Evolutionary conservation across 1,284 basidiomycete species (phyloP).

Genomic region (Tylopilus sp.): DNA sequence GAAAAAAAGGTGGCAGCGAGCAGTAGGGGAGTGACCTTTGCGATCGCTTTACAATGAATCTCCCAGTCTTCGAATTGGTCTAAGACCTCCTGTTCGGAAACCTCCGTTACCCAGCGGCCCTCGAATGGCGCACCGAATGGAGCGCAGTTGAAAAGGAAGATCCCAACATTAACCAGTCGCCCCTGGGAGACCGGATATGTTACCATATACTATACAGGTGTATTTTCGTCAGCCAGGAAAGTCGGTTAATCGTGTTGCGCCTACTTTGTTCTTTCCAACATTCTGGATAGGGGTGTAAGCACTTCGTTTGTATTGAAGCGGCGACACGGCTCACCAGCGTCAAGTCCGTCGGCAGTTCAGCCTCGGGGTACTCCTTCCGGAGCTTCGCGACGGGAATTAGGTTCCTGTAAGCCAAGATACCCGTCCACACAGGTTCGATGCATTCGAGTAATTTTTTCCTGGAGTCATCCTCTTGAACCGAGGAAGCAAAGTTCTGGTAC

Average conservation of each 20-base stretch:
- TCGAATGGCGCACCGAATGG: slow-evolving; percentile 36
- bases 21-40: not conserved
- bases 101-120: slow-evolving; percentile 36
- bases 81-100: slow-evolving; percentile 31
- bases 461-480: not conserved
- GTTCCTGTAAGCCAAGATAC: slow-evolving; percentile 18
- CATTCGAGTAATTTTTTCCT: slow-evolving; percentile 11
- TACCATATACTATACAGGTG: slow-evolving; percentile 10
- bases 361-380: slow-evolving; percentile 28
- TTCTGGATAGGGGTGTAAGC: slow-evolving; percentile 32
- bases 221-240: not conserved
- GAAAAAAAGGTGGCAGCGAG: not conserved
- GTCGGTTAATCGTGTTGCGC: slow-evolving; percentile 16
- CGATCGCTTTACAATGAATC: slow-evolving; percentile 36
- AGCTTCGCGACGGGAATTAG: slow-evolving; percentile 16
- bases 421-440: slow-evolving; percentile 22
- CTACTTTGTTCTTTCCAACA: slow-evolving; percentile 40
- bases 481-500: slow-evolving; percentile 14
- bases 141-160: slow-evolving; percentile 33
- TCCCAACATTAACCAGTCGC: slow-evolving; percentile 41
- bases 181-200: slow-evolving; percentile 43
- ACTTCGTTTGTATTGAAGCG: not conserved
- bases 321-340: slow-evolving; percentile 31
- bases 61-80: slow-evolving; percentile 40
- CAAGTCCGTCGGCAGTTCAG: slow-evolving; percentile 33